Evolutionary conservation across 805 yeast genomes (phyloP), one percentile per base, ranked within the genome.

Genomic region (Myxozyma sirexii): DNA sequence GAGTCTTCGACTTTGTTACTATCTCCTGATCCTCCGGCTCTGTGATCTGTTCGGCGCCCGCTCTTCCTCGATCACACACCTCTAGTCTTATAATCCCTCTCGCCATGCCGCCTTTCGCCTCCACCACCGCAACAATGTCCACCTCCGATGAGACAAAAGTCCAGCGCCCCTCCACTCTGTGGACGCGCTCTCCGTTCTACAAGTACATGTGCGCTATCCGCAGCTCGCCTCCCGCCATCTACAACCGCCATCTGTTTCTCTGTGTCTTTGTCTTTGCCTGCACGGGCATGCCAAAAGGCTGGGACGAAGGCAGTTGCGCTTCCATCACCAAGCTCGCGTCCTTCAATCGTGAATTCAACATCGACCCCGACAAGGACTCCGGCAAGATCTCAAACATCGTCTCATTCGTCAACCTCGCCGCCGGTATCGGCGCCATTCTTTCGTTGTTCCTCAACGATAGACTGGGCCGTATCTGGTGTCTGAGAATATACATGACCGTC

Each of bases 251-350:
- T 26, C 31, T 56, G 19, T 29, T 23, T n/a, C 45, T 56, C 8
- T 56, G 59, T 26, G 59, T 56, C 19, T 47, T 56, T 42, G 59
- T 56, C 26, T 56, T 56, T 26, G 59, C 59, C 6, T 48, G 50
- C 23, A 37, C 50, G 4, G 59, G 59, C 13, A 41, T 38, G 49
- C 59, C 59, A 10, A 56, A 56, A 27, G 59, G 59, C 8, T 56
- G 59, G 59, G 59, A 56, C 41, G 59, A 56, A 26, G 59, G 59
- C 35, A 48, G 55, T 21, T 31, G 45, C 8, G 59, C 59, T 1
- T 41, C 59, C 4, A 56, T 56, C 29, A 49, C 55, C 17, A 35
- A 49, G 39, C 50, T 56, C 13, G n/a, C 15, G 3, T 48, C 55
- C 12, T 56, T 56, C 37, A 37, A 17, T 13, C 4, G 17, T 12